Conservation (phyloP, 2,329 filamentous ascomycete genomes). For the Botrytis byssoidea region DNA sequence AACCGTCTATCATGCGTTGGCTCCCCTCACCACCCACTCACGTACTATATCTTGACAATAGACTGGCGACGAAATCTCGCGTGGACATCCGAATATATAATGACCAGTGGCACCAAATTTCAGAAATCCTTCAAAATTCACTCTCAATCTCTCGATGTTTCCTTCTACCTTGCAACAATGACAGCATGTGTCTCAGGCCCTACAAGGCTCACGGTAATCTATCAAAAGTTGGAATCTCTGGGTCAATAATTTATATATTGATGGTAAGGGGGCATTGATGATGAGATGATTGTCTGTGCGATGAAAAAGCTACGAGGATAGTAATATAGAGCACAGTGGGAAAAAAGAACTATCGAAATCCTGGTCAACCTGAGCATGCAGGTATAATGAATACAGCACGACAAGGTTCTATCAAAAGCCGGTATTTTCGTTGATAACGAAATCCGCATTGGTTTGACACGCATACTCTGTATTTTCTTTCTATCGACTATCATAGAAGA, state of each 20-base stretch:
- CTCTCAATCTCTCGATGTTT: neutral
- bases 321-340: neutral
- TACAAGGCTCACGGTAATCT: neutral
- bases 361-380: slow-evolving; percentile 6
- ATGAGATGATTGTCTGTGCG: slow-evolving; percentile 14
- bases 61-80: neutral
- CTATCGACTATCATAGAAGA: neutral
- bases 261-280: neutral
- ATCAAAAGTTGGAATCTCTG: neutral
- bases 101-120: neutral
- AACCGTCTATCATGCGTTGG: neutral
- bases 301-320: neutral
- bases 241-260: neutral
- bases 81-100: neutral
- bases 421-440: slow-evolving; percentile 14
- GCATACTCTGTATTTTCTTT: neutral
- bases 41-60: neutral
- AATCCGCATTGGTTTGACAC: neutral
- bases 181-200: neutral
- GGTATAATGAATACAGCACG: neutral
- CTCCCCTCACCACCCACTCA: neutral
- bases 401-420: slow-evolving; percentile 5
- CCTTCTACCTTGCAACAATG: neutral
- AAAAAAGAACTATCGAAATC: neutral
- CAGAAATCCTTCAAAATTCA: neutral